These are phyloP conservation scores for Mucor saturninus DNA, from an alignment of 371 early-diverging fungal genomes.

Conservation along the genomic window DNA sequence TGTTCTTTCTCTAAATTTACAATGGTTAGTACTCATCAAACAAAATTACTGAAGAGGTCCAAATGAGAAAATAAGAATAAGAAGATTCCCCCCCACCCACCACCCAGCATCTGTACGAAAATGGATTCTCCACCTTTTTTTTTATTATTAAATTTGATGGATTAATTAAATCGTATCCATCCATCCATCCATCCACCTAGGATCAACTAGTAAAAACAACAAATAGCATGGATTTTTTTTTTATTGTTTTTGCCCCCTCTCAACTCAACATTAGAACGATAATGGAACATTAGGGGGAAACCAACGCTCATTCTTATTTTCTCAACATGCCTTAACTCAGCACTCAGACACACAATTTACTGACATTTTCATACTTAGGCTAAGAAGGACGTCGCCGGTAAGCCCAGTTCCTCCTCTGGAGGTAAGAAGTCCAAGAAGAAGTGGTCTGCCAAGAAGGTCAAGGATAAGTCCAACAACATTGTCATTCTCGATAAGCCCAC, in stretches of 20 bases:
- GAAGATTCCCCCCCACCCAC: not conserved
- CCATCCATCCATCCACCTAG: conserved; percentile 6
- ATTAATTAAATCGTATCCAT: not conserved
- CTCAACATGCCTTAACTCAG: not conserved
- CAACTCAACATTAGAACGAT: no score
- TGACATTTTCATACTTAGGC: conserved; percentile 47
- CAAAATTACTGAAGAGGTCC: not conserved
- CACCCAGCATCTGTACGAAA: no score
- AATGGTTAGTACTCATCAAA: conserved; percentile 18
- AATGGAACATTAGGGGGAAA: not conserved
- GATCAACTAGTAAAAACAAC: no score
- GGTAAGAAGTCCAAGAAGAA: conserved; percentile 95
- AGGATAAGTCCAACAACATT: conserved; percentile 97
- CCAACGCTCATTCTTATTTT: not conserved
- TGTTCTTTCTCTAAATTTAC: conserved; percentile 27
- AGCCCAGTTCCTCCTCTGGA: conserved; percentile 74
- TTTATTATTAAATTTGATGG: not conserved
- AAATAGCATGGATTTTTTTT: no score
- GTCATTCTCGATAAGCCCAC: conserved; percentile 92
- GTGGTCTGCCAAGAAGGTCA: conserved; percentile 96
- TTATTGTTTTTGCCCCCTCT: no score
- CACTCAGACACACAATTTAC: not conserved
- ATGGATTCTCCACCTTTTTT: no score
- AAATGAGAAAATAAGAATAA: not conserved
- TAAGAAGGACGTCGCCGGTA: conserved; percentile 74